Conservation (phyloP, 208 protist species). For the Trichomonas tenax region DNA sequence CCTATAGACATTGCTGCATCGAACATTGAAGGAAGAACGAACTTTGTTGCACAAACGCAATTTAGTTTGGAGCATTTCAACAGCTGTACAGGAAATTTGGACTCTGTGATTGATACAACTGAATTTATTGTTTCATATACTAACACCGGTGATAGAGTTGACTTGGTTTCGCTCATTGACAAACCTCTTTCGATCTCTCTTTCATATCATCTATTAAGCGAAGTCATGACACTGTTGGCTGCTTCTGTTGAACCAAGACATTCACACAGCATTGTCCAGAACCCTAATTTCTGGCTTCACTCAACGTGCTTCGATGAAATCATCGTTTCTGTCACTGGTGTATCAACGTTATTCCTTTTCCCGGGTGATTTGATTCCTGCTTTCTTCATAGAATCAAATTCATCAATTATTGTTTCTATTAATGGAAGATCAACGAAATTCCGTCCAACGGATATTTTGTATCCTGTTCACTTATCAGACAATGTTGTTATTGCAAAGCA, state of each 20-base stretch:
- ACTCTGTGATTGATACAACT: not conserved
- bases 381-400: not conserved
- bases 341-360: not conserved
- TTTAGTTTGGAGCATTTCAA: not conserved
- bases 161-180: not conserved
- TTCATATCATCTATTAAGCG: not conserved
- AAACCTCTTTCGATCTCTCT: not conserved
- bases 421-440: not conserved
- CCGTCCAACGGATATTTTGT: not conserved
- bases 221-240: not conserved
- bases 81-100: not conserved
- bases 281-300: not conserved
- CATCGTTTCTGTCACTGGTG: not conserved
- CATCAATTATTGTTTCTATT: not conserved
- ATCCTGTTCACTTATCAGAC: not conserved
- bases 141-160: not conserved
- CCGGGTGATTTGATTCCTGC: not conserved
- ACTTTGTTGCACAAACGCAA: not conserved
- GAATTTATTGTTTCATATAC: not conserved
- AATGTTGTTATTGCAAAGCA: not conserved
- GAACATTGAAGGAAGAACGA: not conserved
- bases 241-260: not conserved
- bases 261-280: not conserved
- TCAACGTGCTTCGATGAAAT: not conserved
- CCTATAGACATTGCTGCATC: not conserved